Evolutionary conservation across 768 basidiomycete species (phyloP).

Genomic region (Lactarius sp.): DNA sequence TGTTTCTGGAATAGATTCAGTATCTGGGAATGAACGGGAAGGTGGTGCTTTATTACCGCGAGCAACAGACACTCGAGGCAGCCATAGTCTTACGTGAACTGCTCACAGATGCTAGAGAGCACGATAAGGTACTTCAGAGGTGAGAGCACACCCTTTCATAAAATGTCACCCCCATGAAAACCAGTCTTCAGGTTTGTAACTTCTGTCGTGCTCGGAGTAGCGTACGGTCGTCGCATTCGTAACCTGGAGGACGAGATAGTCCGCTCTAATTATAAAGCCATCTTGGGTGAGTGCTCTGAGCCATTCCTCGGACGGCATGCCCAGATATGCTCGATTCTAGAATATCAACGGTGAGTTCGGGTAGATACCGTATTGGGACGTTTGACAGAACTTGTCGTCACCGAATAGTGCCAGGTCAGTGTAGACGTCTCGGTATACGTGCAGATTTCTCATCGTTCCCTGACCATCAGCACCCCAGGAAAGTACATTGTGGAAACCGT

Average conservation of each 20-base stretch:
- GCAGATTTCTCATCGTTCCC: neutral
- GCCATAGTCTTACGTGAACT: constrained; percentile 16
- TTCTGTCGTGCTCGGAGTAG: constrained; percentile 7
- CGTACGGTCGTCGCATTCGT: constrained; percentile 14
- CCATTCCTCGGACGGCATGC: neutral
- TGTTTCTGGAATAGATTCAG: constrained; percentile 8
- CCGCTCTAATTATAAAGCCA: neutral
- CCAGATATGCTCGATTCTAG: neutral
- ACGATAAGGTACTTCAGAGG: constrained; percentile 9
- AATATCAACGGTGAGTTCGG: neutral
- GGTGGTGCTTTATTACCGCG: constrained; percentile 5
- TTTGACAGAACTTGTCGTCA: neutral
- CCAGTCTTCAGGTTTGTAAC: constrained; percentile 10
- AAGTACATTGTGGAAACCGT: constrained; percentile 10
- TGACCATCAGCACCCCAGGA: neutral
- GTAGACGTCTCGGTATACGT: neutral
- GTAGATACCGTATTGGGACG: neutral
- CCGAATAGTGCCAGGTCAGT: neutral
- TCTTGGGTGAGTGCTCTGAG: neutral
- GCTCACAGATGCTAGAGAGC: neutral
- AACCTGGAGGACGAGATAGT: constrained; percentile 14
- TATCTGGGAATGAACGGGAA: constrained; percentile 17
- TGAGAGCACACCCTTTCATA: neutral
- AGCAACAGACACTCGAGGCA: constrained; percentile 19
- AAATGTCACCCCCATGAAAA: too few species aligned